phyloP scores from a whole-genome alignment of 2,329 filamentous ascomycete genomes.

The Mollisia scopiformis region DNA sequence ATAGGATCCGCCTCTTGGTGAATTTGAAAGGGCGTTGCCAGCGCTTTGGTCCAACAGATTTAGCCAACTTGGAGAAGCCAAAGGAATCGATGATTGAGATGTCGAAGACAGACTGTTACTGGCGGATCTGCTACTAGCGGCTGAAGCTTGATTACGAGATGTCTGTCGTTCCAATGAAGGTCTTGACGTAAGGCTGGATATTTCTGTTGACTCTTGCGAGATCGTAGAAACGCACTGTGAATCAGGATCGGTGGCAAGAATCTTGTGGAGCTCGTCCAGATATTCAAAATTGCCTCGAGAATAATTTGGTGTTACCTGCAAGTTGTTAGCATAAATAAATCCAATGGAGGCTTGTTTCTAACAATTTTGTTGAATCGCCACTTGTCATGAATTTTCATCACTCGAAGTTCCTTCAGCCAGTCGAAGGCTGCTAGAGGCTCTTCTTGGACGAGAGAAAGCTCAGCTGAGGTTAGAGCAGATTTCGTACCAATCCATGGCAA shows the following conservation, averaged over 20 bases:
- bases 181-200: not conserved
- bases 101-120: not conserved
- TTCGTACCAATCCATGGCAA: slow-evolving; percentile 33
- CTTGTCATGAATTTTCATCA: slow-evolving; percentile 32
- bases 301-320: not conserved
- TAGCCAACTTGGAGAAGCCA: slow-evolving; percentile 16
- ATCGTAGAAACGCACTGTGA: not conserved
- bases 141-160: not conserved
- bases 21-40: slow-evolving; percentile 29
- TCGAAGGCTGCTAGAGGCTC: slow-evolving; percentile 36
- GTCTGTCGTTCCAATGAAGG: not conserved
- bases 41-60: slow-evolving; percentile 16
- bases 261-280: not conserved
- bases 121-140: not conserved
- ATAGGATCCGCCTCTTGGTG: slow-evolving; percentile 41
- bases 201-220: not conserved
- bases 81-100: not conserved
- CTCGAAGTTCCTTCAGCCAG: slow-evolving; percentile 35
- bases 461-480: slow-evolving; percentile 24
- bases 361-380: slow-evolving; percentile 32
- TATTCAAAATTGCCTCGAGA: not conserved
- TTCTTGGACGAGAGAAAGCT: slow-evolving; percentile 19
- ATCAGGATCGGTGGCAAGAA: slow-evolving; percentile 13
- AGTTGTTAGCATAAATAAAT: not conserved
- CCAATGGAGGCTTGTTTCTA: not conserved